phyloP scores from a whole-genome alignment of 73 alveolate genomes.

The Blepharisma japonicum region DNA sequence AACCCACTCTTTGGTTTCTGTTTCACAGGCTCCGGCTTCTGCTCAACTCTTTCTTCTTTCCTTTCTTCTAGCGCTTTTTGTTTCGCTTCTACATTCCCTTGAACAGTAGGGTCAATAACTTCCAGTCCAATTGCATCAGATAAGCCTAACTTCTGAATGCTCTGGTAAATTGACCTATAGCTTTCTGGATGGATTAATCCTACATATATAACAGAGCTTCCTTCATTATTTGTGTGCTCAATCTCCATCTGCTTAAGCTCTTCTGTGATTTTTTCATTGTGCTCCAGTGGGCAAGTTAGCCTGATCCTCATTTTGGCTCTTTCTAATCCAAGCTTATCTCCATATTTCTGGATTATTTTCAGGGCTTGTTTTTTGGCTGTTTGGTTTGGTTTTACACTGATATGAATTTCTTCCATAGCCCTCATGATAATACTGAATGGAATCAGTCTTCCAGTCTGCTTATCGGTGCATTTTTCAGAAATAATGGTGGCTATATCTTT shows the following conservation, averaged over 20 bases:
- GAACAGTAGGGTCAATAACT: not conserved
- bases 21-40: slow-evolving; percentile 1
- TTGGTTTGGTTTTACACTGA: slow-evolving; percentile 55
- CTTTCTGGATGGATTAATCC: slow-evolving; percentile 18
- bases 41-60: slow-evolving; percentile 16
- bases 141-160: not conserved
- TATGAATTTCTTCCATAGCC: slow-evolving; percentile 75
- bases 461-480: slow-evolving; percentile 73
- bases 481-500: slow-evolving; percentile 78
- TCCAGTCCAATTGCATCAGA: not conserved
- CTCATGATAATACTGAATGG: slow-evolving; percentile 69
- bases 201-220: not conserved
- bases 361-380: slow-evolving; percentile 84
- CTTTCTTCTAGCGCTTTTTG: not conserved
- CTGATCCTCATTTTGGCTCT: slow-evolving; percentile 77
- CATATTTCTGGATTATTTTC: slow-evolving; percentile 51
- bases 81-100: slow-evolving; percentile 29
- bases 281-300: not conserved
- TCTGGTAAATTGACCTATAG: not conserved
- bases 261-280: not conserved
- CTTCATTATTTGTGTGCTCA: slow-evolving; percentile 3
- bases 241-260: not conserved
- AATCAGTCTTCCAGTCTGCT: slow-evolving; percentile 60
- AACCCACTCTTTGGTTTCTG: slow-evolving; percentile 6
- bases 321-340: slow-evolving; percentile 65